Conservation (phyloP, 2,329 filamentous ascomycete species). For the Aspergillus persii region DNA sequence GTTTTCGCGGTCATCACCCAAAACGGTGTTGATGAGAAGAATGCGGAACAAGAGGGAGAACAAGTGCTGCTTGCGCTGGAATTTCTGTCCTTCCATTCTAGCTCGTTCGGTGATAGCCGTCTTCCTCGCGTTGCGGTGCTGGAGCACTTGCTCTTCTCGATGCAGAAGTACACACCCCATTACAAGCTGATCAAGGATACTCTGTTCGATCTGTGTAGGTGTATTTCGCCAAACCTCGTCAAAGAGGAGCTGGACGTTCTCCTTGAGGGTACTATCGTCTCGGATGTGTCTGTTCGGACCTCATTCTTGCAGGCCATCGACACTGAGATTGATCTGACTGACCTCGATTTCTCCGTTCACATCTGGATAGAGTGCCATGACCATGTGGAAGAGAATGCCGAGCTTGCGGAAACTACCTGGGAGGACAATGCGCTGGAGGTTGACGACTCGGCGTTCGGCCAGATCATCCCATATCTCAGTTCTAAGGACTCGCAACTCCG, state of each 20-base stretch:
- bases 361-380: constrained; percentile 94
- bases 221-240: constrained; percentile 77
- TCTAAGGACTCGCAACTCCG: constrained; percentile 78
- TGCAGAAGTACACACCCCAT: constrained; percentile 88
- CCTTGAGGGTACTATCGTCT: constrained; percentile 74
- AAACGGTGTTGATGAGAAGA: constrained; percentile 67
- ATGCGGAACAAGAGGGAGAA: constrained; percentile 68
- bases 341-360: constrained; percentile 80
- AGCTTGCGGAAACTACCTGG: constrained; percentile 86
- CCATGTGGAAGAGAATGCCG: constrained; percentile 80
- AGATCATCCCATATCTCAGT: constrained; percentile 75
- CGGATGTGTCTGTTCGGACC: constrained; percentile 75
- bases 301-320: constrained; percentile 87
- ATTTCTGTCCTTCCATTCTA: constrained; percentile 83
- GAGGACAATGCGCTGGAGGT: constrained; percentile 83
- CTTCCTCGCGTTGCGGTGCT: constrained; percentile 76
- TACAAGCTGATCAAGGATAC: constrained; percentile 95
- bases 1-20: constrained; percentile 74
- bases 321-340: constrained; percentile 86
- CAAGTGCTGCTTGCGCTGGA: constrained; percentile 88
- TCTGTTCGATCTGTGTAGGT: constrained; percentile 79
- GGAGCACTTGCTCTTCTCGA: constrained; percentile 69
- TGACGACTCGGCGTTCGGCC: constrained; percentile 61
- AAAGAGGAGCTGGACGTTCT: constrained; percentile 70
- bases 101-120: constrained; percentile 68